phyloP scores from a whole-genome alignment of 129 eudicot genomes.

The Centella asiatica region DNA sequence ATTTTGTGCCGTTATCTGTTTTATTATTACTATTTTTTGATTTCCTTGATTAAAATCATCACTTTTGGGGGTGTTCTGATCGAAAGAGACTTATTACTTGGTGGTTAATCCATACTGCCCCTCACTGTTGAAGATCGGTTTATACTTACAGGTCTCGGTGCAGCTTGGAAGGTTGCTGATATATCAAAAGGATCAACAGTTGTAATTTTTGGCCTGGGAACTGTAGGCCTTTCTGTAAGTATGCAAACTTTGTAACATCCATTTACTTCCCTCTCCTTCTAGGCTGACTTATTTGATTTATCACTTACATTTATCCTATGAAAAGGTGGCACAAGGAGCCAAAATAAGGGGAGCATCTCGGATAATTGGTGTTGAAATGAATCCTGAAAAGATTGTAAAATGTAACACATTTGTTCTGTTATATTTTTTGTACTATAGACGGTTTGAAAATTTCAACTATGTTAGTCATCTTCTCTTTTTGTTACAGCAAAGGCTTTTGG shows the following conservation, averaged over 20 bases:
- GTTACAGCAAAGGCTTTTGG: slow-evolving; percentile 85
- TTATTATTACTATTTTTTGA: background rate
- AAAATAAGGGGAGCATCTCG: slow-evolving; percentile 81
- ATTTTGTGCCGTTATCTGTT: background rate
- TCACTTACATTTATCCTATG: background rate
- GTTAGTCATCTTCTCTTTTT: slow-evolving; percentile 9
- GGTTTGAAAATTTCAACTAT: slow-evolving; percentile 4
- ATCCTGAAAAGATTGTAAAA: slow-evolving; percentile 58
- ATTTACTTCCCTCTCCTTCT: background rate
- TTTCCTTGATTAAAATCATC: background rate
- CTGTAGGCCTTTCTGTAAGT: slow-evolving; percentile 97
- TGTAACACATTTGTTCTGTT: slow-evolving; percentile 29
- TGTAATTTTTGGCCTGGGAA: slow-evolving; percentile 92
- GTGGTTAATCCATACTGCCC: background rate
- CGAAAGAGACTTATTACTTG: background rate
- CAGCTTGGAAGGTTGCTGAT: slow-evolving; percentile 13
- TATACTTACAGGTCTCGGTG: slow-evolving; percentile 1
- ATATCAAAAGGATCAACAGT: slow-evolving; percentile 21
- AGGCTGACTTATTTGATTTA: background rate
- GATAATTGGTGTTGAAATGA: slow-evolving; percentile 80
- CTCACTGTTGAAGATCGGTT: background rate
- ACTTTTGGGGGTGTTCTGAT: background rate
- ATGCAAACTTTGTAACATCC: background rate
- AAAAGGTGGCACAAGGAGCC: slow-evolving; percentile 93
- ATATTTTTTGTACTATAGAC: background rate